Conservation (phyloP, 805 yeast genomes). For the Cyberlindnera galapagoensis region DNA sequence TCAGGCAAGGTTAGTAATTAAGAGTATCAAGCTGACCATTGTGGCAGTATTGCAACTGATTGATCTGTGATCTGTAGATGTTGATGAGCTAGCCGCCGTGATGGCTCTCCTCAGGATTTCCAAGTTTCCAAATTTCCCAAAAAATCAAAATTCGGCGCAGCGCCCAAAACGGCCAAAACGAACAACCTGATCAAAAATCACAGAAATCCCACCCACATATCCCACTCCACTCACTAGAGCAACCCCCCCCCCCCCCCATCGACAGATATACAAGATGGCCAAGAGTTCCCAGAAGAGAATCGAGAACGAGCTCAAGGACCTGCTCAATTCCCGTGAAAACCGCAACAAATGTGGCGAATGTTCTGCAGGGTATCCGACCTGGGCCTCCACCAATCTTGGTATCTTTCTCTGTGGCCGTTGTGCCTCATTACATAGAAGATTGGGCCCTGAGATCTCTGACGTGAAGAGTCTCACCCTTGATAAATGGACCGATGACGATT, state of each 20-base stretch:
- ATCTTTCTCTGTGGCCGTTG: constrained; percentile 79
- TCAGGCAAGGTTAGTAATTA: no score
- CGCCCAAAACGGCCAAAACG: no score
- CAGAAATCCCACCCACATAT: no score
- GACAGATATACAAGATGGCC: not conserved
- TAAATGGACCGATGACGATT: constrained; percentile 54
- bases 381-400: constrained; percentile 40
- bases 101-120: no score
- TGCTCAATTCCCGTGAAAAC: constrained; percentile 54
- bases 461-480: constrained; percentile 74
- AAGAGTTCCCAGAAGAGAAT: constrained; percentile 32
- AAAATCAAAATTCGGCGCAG: no score
- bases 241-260: constrained; percentile 3
- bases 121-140: no score
- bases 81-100: no score
- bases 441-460: constrained; percentile 54
- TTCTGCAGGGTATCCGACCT: constrained; percentile 53
- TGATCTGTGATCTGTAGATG: no score
- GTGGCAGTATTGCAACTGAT: no score
- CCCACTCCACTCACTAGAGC: not conserved
- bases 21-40: no score
- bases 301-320: constrained; percentile 48
- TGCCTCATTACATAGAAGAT: constrained; percentile 67
- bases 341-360: constrained; percentile 78
- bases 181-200: no score